Percentiles rank a stretch among this genome's conserved stretches.
Conservation (phyloP, 179 eudicot species). For the Actinidia polygama region DNA sequence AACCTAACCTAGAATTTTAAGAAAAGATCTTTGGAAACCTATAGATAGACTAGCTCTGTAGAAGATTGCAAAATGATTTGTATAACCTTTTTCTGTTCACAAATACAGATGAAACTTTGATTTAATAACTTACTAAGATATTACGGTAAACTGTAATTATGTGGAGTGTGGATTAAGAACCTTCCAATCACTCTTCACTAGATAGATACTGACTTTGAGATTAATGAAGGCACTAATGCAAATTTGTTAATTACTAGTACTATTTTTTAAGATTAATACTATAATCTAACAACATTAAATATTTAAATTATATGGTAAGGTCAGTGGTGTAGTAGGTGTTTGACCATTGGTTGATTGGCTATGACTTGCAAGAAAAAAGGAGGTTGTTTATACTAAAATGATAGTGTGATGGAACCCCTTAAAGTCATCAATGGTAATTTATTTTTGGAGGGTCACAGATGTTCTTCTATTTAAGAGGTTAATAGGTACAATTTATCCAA, state of each 20-base stretch:
- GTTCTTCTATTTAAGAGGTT: neutral
- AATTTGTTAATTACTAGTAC: neutral
- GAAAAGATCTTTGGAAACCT: neutral
- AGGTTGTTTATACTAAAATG: slow-evolving; percentile 20
- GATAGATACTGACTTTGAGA: neutral
- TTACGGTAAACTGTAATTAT: neutral
- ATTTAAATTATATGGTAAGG: neutral
- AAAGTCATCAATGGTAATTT: slow-evolving; percentile 26
- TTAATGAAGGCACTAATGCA: neutral
- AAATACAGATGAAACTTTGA: slow-evolving; percentile 11
- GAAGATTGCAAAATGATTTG: slow-evolving; percentile 11
- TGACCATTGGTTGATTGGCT: slow-evolving; percentile 31
- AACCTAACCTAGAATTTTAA: neutral
- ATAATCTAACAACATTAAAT: neutral
- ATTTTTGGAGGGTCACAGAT: slow-evolving; percentile 12
- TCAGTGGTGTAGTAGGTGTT: slow-evolving; percentile 12
- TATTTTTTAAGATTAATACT: neutral
- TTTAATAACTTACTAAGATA: neutral
- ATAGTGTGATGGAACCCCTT: slow-evolving; percentile 25
- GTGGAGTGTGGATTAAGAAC: slow-evolving; percentile 9
- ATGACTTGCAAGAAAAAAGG: slow-evolving; percentile 17
- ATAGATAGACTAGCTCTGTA: neutral
- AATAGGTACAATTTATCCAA: neutral
- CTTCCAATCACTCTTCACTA: slow-evolving; percentile 9
- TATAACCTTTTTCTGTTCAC: neutral